Evolutionary conservation across 441 rosid genomes (phyloP).

Genomic region (Capsella rubella): DNA sequence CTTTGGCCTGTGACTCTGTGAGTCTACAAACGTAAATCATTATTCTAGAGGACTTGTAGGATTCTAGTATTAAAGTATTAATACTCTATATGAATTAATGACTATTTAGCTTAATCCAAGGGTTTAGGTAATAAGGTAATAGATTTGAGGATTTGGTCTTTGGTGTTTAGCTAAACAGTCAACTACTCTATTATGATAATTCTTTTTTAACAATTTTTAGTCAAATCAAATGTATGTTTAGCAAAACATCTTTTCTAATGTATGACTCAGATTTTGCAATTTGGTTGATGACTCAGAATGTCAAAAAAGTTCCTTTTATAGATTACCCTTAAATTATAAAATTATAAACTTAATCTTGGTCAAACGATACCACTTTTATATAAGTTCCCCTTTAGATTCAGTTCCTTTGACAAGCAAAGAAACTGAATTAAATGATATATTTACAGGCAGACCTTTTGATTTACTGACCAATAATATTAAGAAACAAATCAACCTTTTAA

Average conservation of each 20-base stretch:
- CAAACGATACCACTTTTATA: conserved; percentile 30
- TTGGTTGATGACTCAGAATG: conserved; percentile 17
- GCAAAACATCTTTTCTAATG: conserved; percentile 8
- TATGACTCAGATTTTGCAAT: conserved; percentile 27
- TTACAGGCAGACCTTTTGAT: neutral
- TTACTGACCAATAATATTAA: neutral
- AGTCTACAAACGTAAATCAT: neutral
- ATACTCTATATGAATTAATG: no score
- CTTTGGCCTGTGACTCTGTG: no score
- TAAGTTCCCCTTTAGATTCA: neutral
- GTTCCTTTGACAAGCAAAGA: conserved; percentile 5
- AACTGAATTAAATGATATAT: neutral
- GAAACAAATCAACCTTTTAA: neutral
- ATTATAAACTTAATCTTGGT: conserved; percentile 1
- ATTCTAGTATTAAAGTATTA: no score
- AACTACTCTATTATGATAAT: neutral
- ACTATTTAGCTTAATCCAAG: no score
- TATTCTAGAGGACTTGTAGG: neutral
- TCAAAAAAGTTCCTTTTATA: neutral
- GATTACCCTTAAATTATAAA: conserved; percentile 12
- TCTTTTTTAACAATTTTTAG: neutral
- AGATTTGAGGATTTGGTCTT: neutral
- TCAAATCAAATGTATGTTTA: conserved; percentile 21
- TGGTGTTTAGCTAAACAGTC: neutral
- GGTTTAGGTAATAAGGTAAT: no score